Conservation (phyloP, 208 protist species). For the Crithidia brevicula region DNA sequence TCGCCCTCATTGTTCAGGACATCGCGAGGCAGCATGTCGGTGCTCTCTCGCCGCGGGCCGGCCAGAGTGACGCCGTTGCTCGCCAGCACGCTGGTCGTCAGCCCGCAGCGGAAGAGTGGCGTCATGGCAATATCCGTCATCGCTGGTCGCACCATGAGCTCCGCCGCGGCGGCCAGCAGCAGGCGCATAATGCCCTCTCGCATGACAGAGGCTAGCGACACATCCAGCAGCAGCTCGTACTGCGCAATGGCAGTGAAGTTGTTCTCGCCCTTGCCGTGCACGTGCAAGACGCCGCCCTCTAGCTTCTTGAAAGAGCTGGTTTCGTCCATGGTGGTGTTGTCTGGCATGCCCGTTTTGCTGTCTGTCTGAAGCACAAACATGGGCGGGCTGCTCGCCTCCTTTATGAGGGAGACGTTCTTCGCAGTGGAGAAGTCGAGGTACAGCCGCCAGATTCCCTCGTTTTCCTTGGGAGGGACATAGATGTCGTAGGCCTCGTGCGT, state of each 20-base stretch:
- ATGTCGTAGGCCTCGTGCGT: conserved; percentile 85
- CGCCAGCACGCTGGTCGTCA: conserved; percentile 52
- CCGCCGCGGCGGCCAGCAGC: conserved; percentile 45
- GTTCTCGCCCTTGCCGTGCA: conserved; percentile 70
- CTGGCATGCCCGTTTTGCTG: conserved; percentile 24
- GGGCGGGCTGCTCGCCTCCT: conserved; percentile 52
- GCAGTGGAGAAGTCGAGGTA: conserved; percentile 67
- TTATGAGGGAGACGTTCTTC: conserved; percentile 53
- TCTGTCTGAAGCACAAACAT: conserved; percentile 45
- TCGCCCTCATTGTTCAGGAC: conserved; percentile 65
- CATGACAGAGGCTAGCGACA: conserved; percentile 43
- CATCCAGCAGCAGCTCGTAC: conserved; percentile 70
- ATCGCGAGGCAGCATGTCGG: conserved; percentile 43
- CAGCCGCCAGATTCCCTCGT: conserved; percentile 53
- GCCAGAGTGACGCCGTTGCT: conserved; percentile 55
- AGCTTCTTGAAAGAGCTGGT: conserved; percentile 56
- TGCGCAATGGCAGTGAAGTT: conserved; percentile 74
- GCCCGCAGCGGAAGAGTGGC: conserved; percentile 71
- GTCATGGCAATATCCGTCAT: conserved; percentile 44
- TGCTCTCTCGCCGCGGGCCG: conserved; percentile 27
- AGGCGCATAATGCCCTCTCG: conserved; percentile 54
- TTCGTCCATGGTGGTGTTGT: conserved; percentile 48
- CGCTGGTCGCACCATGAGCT: conserved; percentile 42
- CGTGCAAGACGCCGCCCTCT: conserved; percentile 55
- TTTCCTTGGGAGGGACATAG: conserved; percentile 39